A percentile compares a stretch with the other conserved stretches of the same genome.
phyloP scores from a whole-genome alignment of 495 filamentous ascomycete genomes.

The Trichocladium uniseriatum region DNA sequence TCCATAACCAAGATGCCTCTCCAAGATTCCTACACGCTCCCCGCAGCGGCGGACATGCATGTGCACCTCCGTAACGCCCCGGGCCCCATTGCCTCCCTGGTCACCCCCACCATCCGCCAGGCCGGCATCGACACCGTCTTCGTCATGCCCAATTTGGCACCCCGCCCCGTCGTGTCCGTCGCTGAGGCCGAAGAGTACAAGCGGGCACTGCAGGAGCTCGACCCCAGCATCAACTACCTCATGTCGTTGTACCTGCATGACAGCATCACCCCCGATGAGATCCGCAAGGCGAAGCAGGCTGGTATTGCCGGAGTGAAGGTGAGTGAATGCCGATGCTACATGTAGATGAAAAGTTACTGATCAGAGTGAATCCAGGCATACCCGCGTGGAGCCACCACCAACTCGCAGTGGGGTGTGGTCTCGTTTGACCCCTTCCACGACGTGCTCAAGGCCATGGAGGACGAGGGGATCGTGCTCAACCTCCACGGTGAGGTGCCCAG shows the following conservation, averaged over 20 bases:
- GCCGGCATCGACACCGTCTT: conserved; percentile 57
- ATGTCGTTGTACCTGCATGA: conserved; percentile 79
- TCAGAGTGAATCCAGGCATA: conserved; percentile 37
- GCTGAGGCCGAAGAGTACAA: conserved; percentile 68
- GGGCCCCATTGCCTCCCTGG: conserved; percentile 71
- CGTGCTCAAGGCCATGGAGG: conserved; percentile 69
- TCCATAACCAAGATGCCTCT: conserved; percentile 32
- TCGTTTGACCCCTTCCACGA: conserved; percentile 56
- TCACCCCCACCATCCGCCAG: conserved; percentile 61
- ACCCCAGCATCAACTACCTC: conserved; percentile 66
- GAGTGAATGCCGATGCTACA: not conserved
- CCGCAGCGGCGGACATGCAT: conserved; percentile 55
- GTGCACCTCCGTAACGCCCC: conserved; percentile 60
- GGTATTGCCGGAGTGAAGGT: conserved; percentile 59
- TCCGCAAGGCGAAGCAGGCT: conserved; percentile 58
- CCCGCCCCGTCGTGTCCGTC: conserved; percentile 62
- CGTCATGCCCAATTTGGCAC: conserved; percentile 58
- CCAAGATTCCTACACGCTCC: conserved; percentile 46
- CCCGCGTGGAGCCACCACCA: conserved; percentile 61
- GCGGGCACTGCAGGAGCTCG: conserved; percentile 53
- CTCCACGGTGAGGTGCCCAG: conserved; percentile 50
- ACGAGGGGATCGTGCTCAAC: conserved; percentile 47
- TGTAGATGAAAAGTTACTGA: too few species aligned
- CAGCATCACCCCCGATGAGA: conserved; percentile 66
- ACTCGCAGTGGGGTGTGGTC: conserved; percentile 72